These are phyloP conservation scores for Fusarium sp. DNA, from an alignment of 2,329 filamentous ascomycete genomes.

Conservation along the genomic window DNA sequence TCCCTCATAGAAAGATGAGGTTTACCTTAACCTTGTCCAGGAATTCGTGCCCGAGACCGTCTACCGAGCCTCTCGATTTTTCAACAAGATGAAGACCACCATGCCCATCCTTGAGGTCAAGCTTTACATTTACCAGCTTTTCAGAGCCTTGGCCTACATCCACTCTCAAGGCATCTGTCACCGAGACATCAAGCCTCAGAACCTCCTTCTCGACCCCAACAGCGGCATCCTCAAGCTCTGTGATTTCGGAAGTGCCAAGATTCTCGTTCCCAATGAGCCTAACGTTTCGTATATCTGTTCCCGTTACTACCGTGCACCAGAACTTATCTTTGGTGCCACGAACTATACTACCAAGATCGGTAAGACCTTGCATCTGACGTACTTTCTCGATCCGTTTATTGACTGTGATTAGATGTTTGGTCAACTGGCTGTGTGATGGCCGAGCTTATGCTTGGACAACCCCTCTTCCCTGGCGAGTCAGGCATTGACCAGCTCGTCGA, in stretches of 20 bases:
- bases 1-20: slow-evolving; percentile 84
- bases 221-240: slow-evolving; percentile 96
- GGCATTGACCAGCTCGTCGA: slow-evolving; percentile 98
- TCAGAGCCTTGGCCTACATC: slow-evolving; percentile 97
- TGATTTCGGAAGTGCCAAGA: slow-evolving; percentile 99
- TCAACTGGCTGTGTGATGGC: slow-evolving; percentile 99
- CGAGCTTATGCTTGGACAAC: slow-evolving; percentile 97
- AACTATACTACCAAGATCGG: slow-evolving; percentile 99
- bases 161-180: slow-evolving; percentile 99
- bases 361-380: slow-evolving; percentile 60
- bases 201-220: slow-evolving; percentile 89
- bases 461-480: slow-evolving; percentile 96
- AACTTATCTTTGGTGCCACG: slow-evolving; percentile 97
- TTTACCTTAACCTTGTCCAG: slow-evolving; percentile 97
- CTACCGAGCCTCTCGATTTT: slow-evolving; percentile 96
- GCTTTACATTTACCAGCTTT: slow-evolving; percentile 99
- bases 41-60: slow-evolving; percentile 99
- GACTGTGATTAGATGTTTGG: slow-evolving; percentile 88
- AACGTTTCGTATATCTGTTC: slow-evolving; percentile 99
- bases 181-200: slow-evolving; percentile 98
- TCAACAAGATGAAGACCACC: slow-evolving; percentile 99
- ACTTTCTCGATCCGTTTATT: slow-evolving; percentile 5
- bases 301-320: slow-evolving; percentile 96
- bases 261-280: slow-evolving; percentile 96
- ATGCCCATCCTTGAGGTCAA: slow-evolving; percentile 99